Percentiles rank a stretch among this genome's conserved stretches.
Evolutionary conservation across 1,284 basidiomycete genomes (phyloP).

Genomic region (Fomitopsis betulina): DNA sequence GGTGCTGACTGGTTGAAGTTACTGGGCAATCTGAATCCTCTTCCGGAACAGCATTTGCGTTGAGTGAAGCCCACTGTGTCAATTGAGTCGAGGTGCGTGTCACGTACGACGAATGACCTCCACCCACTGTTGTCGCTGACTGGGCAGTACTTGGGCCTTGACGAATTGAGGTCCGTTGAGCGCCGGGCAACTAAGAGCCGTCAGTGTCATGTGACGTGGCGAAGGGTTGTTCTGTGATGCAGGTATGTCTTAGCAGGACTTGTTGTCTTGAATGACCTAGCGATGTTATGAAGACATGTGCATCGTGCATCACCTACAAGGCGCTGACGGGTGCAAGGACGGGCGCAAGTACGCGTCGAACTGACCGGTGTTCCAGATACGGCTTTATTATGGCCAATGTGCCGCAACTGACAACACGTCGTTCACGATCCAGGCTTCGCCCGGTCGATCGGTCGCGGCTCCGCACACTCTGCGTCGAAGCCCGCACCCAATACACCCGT

Average conservation of each 20-base stretch:
- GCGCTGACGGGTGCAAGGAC: not conserved
- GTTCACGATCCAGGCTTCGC: not conserved
- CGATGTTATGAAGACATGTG: too few relatives aligned
- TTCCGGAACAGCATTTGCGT: not conserved
- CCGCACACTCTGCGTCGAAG: not conserved
- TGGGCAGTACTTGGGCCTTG: not conserved
- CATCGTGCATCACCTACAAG: too few relatives aligned
- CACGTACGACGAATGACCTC: too few relatives aligned
- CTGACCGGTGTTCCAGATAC: not conserved
- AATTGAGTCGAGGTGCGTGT: too few relatives aligned
- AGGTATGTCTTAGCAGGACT: too few relatives aligned
- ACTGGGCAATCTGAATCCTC: not conserved
- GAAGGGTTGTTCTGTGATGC: not conserved
- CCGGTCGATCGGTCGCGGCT: not conserved
- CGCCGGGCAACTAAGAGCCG: not conserved
- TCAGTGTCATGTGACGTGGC: not conserved
- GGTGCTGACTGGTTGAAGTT: too few relatives aligned
- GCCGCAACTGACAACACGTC: not conserved
- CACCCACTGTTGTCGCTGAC: too few relatives aligned
- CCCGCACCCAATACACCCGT: not conserved
- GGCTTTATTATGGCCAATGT: not conserved
- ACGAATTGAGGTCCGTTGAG: not conserved
- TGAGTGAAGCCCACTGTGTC: not conserved
- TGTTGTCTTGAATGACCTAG: too few relatives aligned
- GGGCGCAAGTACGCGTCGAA: not conserved